These are phyloP conservation scores for Pythium rhizo-oryzae DNA, from an alignment of 352 stramenopile genomes.

Conservation along the genomic window DNA sequence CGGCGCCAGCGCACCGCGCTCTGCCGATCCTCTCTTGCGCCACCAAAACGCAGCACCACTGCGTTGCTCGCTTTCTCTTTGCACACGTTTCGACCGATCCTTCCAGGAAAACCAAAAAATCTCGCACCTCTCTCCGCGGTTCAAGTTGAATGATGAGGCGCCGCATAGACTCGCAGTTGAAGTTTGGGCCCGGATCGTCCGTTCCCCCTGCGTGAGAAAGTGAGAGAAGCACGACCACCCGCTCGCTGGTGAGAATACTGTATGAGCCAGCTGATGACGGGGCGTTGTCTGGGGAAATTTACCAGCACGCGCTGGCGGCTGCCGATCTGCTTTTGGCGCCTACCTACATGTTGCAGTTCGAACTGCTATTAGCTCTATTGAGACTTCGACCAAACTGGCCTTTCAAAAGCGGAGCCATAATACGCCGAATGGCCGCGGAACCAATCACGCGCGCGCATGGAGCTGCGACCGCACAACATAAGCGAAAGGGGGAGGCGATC, in stretches of 20 bases:
- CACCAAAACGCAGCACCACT: neutral
- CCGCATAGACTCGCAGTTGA: conserved; percentile 17
- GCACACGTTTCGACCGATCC: conserved; percentile 16
- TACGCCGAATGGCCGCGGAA: conserved; percentile 11
- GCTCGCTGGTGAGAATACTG: neutral
- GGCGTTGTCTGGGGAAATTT: conserved; percentile 5
- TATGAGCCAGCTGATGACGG: conserved; percentile 4
- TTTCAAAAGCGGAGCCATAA: conserved; percentile 11
- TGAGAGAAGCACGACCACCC: neutral
- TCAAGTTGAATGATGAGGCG: conserved; percentile 4
- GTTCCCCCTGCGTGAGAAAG: conserved; percentile 6
- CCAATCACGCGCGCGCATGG: too few species aligned
- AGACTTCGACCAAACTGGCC: neutral
- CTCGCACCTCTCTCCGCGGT: neutral
- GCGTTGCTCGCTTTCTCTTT: neutral
- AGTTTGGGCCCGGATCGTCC: conserved; percentile 11
- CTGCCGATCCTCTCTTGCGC: neutral
- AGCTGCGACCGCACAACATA: conserved; percentile 18
- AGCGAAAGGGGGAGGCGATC: conserved; percentile 9
- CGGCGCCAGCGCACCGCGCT: neutral
- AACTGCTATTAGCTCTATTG: neutral
- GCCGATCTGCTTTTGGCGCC: neutral
- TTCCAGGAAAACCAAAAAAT: neutral
- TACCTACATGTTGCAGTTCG: conserved; percentile 17
- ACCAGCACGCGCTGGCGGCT: neutral